phyloP scores from a whole-genome alignment of 2,329 filamentous ascomycete genomes.

The Sporothrix brasiliensis region DNA sequence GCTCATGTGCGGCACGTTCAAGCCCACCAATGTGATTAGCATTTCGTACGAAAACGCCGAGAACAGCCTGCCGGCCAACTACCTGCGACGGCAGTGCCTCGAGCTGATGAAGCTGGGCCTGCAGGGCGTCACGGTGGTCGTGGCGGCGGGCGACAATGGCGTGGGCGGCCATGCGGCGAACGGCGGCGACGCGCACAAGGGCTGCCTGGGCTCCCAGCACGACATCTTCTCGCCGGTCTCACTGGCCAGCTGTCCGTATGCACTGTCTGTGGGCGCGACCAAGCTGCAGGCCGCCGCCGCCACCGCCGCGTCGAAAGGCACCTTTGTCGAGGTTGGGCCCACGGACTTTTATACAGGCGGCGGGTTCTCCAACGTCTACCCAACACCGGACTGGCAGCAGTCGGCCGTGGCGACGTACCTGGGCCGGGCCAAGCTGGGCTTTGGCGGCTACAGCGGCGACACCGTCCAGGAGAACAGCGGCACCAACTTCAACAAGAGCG shows the following conservation, averaged over 20 bases:
- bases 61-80: slow-evolving; percentile 54
- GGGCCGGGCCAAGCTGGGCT: slow-evolving; percentile 33
- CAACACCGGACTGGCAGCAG: slow-evolving; percentile 49
- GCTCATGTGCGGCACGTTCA: slow-evolving; percentile 42
- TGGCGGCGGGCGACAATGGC: slow-evolving; percentile 54
- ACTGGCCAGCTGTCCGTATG: slow-evolving; percentile 48
- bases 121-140: slow-evolving; percentile 52
- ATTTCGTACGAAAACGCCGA: slow-evolving; percentile 61
- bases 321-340: slow-evolving; percentile 35
- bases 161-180: slow-evolving; percentile 46
- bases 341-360: slow-evolving; percentile 45
- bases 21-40: slow-evolving; percentile 59
- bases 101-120: slow-evolving; percentile 58
- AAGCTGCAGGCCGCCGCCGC: slow-evolving; percentile 41
- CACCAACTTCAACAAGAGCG: slow-evolving; percentile 37
- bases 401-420: slow-evolving; percentile 48
- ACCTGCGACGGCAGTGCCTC: slow-evolving; percentile 56
- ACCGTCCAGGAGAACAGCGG: background rate
- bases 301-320: slow-evolving; percentile 26
- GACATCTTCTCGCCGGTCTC: slow-evolving; percentile 36
- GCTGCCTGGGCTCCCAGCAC: slow-evolving; percentile 34
- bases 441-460: slow-evolving; percentile 22
- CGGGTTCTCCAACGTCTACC: slow-evolving; percentile 53
- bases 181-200: slow-evolving; percentile 32
- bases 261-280: slow-evolving; percentile 58